These are phyloP conservation scores for Debaryomyces tyrocola DNA, from an alignment of 805 yeast species.

Conservation along the genomic window DNA sequence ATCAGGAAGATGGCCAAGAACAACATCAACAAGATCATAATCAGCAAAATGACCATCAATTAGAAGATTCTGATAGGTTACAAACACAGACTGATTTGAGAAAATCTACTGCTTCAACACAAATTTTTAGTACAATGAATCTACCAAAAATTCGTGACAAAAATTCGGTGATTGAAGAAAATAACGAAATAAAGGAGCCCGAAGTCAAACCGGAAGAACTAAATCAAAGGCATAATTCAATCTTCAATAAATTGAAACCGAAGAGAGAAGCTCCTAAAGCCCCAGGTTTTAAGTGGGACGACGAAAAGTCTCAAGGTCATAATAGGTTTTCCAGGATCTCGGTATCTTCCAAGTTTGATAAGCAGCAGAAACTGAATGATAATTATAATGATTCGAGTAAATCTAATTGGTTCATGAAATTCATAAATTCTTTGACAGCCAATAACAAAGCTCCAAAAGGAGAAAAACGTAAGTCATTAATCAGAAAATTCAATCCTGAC, in stretches of 20 bases:
- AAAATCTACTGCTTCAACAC: constrained; percentile 26
- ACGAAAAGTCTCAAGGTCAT: constrained; percentile 11
- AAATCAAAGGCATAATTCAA: constrained; percentile 1
- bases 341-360: constrained; percentile 12
- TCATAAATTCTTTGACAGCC: constrained; percentile 26
- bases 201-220: not conserved
- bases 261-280: constrained; percentile 40
- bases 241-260: constrained; percentile 29
- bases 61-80: not conserved
- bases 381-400: constrained; percentile 8
- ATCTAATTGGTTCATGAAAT: constrained; percentile 41
- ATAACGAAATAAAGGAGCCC: not conserved
- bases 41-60: not conserved
- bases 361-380: not conserved
- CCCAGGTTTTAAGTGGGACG: constrained; percentile 17
- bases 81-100: constrained; percentile 4
- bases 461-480: not conserved
- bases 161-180: not conserved
- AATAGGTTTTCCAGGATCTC: constrained; percentile 40
- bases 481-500: not conserved
- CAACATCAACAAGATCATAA: not conserved
- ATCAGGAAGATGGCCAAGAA: not conserved
- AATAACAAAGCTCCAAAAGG: not conserved
- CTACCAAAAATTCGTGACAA: constrained; percentile 1
- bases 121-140: constrained; percentile 29